Base-by-base conservation (phyloP, 2,329 filamentous ascomycete species). In the Hortaea sp. region DNA sequence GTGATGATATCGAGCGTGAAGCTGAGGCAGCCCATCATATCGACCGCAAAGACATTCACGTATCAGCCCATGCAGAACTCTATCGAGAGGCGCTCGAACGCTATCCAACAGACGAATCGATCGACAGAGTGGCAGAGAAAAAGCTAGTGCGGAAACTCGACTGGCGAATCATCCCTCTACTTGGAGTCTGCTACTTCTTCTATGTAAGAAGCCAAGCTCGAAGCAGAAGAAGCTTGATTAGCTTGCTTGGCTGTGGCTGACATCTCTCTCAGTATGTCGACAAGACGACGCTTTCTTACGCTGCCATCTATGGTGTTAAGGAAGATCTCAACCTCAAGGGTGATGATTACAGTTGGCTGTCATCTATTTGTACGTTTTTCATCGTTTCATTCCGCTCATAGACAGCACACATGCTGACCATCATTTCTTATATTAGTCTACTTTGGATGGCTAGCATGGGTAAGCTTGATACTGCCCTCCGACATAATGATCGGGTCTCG, bases 251-350 rank as follows among this genome's bases (percentile, higher is more conserved):
- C 20, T n/a, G 9, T 35, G 32, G 32, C 32, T 35, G n/a, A 35
- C n/a, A 2, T 9, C 7, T 4, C 32, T n/a, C 32, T 3, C 4
- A 35, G 32, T 63, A 63, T 51, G 57, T 64, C 41, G 63, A 65
- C 55, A 64, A 79, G 66, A 79, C 76, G 0, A 79, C 74, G 0
- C 62, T 79, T 29, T 77, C 73, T 1, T 83, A 82, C 52, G 79
- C 81, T 0, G 79, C 80, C 13, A 78, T 84, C 42, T 82, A 83
- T 48, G 78, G 78, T 1, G 76, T 84, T 49, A 68, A 70, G 29
- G 70, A 79, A 2, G 78, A 81, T 50, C 67, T 82, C 6, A 53
- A 72, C 10, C 67, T 83, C 1, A 65, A 70, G n/a, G 77, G 77
- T 1, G 70, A 72, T 0, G 66, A 81, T 50, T 83, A 82, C 54